phyloP scores from a whole-genome alignment of 208 protist species.

The Crithidia sp. region DNA sequence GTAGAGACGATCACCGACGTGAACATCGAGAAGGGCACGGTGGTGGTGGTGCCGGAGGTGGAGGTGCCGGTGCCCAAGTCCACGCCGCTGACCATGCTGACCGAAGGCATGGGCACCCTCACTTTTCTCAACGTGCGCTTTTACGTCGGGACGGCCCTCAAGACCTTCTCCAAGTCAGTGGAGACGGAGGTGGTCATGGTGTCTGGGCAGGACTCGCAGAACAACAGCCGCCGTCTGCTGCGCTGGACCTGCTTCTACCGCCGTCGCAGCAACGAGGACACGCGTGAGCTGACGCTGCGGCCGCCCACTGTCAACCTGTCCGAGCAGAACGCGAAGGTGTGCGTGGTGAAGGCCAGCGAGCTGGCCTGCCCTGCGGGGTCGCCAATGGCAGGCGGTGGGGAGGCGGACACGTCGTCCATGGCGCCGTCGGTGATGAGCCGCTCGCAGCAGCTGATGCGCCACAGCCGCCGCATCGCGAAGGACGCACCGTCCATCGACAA shows the following conservation, averaged over 20 bases:
- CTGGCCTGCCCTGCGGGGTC: background rate
- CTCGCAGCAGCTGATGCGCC: constrained; percentile 20
- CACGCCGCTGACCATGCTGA: constrained; percentile 63
- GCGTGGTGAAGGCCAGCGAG: constrained; percentile 17
- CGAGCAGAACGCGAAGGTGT: constrained; percentile 30
- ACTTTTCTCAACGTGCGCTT: constrained; percentile 65
- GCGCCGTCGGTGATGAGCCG: constrained; percentile 13
- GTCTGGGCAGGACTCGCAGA: constrained; percentile 38
- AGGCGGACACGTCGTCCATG: constrained; percentile 3
- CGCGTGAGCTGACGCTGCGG: constrained; percentile 26
- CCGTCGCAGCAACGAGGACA: constrained; percentile 16
- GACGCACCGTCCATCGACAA: constrained; percentile 22
- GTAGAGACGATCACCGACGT: constrained; percentile 20
- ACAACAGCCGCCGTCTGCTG: constrained; percentile 43
- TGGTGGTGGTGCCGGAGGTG: constrained; percentile 39
- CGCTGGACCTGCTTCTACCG: constrained; percentile 70
- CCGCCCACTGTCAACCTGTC: constrained; percentile 37
- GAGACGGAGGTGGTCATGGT: constrained; percentile 74
- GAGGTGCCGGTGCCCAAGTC: constrained; percentile 43
- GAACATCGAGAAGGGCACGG: constrained; percentile 42
- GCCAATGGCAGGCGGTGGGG: background rate
- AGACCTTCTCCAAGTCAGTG: constrained; percentile 50
- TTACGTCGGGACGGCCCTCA: constrained; percentile 37
- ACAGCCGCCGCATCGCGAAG: constrained; percentile 15
- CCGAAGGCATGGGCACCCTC: constrained; percentile 41